Conservation (phyloP, 208 protist species). For the Histomonas meleagridis region DNA sequence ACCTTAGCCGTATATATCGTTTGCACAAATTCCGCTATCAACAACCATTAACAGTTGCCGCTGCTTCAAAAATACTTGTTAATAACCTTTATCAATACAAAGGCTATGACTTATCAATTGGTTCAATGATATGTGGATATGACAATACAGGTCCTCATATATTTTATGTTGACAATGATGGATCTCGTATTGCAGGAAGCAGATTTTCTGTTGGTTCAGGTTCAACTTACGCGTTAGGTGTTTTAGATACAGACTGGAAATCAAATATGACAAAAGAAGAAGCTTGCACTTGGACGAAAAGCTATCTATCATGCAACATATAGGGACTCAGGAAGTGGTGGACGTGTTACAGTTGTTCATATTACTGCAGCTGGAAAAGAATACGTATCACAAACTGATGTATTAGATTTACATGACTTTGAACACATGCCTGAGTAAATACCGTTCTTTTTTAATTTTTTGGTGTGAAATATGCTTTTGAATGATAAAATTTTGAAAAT, state of each 20-base stretch:
- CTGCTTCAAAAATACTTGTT: conserved; percentile 94
- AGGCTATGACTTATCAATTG: conserved; percentile 83
- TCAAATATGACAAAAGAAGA: conserved; percentile 72
- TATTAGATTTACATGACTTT: conserved; percentile 33
- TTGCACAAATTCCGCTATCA: conserved; percentile 37
- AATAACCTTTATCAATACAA: conserved; percentile 97
- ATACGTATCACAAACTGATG: conserved; percentile 23
- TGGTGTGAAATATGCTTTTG: too few species aligned
- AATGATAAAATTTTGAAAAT: too few species aligned
- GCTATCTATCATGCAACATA: conserved; percentile 98
- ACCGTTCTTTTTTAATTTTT: background rate
- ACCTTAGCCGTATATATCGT: conserved; percentile 57
- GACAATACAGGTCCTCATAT: conserved; percentile 70
- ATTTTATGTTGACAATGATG: conserved; percentile 97
- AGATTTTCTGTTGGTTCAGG: conserved; percentile 95
- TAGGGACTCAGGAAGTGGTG: conserved; percentile 93
- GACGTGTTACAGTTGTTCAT: conserved; percentile 53
- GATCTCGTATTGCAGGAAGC: conserved; percentile 82
- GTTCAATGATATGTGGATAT: conserved; percentile 59
- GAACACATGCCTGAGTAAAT: background rate
- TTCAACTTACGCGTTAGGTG: conserved; percentile 97
- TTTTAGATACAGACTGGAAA: conserved; percentile 74
- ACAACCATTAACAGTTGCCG: conserved; percentile 66
- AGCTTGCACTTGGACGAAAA: conserved; percentile 79
- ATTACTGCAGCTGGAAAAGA: conserved; percentile 37